Evolutionary conservation across 78 protist species (phyloP), one percentile per base, ranked within the genome.

Genomic region (Dictyostelium brefeldianum): DNA sequence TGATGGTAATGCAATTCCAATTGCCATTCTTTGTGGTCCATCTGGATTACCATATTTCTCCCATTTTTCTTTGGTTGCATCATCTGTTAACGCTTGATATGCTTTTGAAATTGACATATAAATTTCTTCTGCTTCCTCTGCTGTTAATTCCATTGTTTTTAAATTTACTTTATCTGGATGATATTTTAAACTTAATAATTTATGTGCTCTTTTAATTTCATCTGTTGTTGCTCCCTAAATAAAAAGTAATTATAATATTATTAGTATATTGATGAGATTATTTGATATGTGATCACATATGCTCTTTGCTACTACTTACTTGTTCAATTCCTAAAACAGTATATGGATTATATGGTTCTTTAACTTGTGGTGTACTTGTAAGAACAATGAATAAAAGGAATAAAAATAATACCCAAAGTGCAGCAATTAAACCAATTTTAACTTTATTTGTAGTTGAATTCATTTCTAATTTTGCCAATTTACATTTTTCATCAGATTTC

Each of bases 21-120:
- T 71, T 0, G 90, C 62, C n/a, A 67, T 43, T 43, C 85, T 53
- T 75, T 78, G 94, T 53, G 95, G 94, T 15, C 97, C 97, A 71
- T 95, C 97, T 47, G 97, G 97, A 80, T 95, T 95, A 36, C 97
- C 97, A 78, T 95, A 95, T 54, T 79, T 89, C 36, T 89, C 94
- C 74, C 69, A 82, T 25, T 95, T 95, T 31, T 95, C 95, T 53
- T 91, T 78, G 12, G 69, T 54, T 15, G 73, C 95, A 3, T 56
- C 77, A 65, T 95, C 95, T 12, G 92, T 89, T 27, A 74, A 67
- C 46, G 92, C 62, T 59, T 67, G 73, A 46, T 95, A 89, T 3
- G 97, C 97, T 51, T 95, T 95, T 54, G 95, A 43, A 25, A 95
- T 29, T 29, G 22, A 64, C 64, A 69, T 80, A 64, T 64, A 95